Base-by-base conservation (phyloP, 192 early-diverging fungal species). In the Rhizophagus prolifer region DNA sequence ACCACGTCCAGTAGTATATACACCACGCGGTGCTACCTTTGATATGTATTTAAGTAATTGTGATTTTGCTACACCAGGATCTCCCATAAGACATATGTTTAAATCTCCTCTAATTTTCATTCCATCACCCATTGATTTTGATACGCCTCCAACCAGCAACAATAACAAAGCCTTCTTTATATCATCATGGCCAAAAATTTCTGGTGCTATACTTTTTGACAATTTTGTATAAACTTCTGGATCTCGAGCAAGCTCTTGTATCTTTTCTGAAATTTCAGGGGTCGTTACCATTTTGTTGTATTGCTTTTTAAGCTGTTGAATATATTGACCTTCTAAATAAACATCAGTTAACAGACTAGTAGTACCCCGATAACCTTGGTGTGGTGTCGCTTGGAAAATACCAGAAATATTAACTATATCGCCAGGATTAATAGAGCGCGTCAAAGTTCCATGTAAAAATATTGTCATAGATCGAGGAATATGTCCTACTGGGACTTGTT, bases 401-500 rank as follows among this genome's bases (percentile, higher is more conserved):
- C 97, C 97, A 0, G 91, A 86, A 34, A 97, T 89, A 47, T 89
- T 83, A 28, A 94, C 93, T 0, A 90, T 86, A 82, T 99, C 96
- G 77, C 97, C 97, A 5, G 97, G 96, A 75, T 88, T 95, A 75
- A 95, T 86, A 61, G 80, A 76, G 64, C 97, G 91, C 72, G 92
- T 93, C 50, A 92, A 81, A 59, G 89, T 86, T 70, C 94, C 94
- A 84, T 89, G 90, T 47, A 97, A 82, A 81, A 98, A 92, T 31
- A 99, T 86, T n/a, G 92, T 95, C 90, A 99, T 96, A 36, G 93
- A 90, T 59, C 97, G 91, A 74, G 97, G 97, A 82, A 99, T 99
- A 82, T 97, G 95, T 74, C 97, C 97, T 82, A 97, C 96, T 66
- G 97, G 97, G 23, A 99, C 95, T 91, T 99, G 97, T 84, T 99